Conservation (phyloP, 768 basidiomycete genomes). For the Mycena polygramma region DNA sequence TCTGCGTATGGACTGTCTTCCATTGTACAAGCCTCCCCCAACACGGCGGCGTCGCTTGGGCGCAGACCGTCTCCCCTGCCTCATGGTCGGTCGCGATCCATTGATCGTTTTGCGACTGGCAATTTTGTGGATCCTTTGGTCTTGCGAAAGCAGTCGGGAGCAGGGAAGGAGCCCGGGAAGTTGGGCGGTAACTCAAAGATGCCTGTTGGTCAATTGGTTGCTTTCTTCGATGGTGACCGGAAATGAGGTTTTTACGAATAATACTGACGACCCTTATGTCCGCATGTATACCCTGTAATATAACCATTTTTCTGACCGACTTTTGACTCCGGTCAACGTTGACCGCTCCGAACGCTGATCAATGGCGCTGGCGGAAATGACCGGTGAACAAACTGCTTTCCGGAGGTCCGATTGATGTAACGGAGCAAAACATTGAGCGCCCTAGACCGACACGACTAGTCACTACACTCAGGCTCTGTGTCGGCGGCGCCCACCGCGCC, state of each 20-base stretch:
- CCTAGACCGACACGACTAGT: background rate
- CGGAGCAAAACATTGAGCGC: background rate
- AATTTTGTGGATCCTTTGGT: slow-evolving; percentile 86
- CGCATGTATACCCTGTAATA: slow-evolving; percentile 23
- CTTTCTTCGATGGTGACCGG: slow-evolving; percentile 83
- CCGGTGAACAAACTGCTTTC: background rate
- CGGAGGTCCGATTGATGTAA: too few species aligned
- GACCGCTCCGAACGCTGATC: too few species aligned
- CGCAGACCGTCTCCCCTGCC: slow-evolving; percentile 41
- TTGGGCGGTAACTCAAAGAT: slow-evolving; percentile 70
- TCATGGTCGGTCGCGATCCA: slow-evolving; percentile 53
- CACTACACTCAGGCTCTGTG: too few species aligned
- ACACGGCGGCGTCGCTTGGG: slow-evolving; percentile 51
- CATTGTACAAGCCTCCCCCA: slow-evolving; percentile 42
- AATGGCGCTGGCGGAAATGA: background rate
- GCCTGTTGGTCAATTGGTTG: slow-evolving; percentile 82
- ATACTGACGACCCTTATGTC: slow-evolving; percentile 20
- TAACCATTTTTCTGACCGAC: background rate
- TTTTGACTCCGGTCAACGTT: background rate
- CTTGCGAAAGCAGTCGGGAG: slow-evolving; percentile 73
- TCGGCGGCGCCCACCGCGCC: background rate
- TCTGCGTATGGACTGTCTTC: slow-evolving; percentile 67
- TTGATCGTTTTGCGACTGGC: slow-evolving; percentile 55
- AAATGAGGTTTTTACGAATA: slow-evolving; percentile 37
- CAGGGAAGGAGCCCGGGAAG: slow-evolving; percentile 56